These are phyloP conservation scores for Leccinum pellstonianum DNA, from an alignment of 768 basidiomycete species.

Conservation along the genomic window DNA sequence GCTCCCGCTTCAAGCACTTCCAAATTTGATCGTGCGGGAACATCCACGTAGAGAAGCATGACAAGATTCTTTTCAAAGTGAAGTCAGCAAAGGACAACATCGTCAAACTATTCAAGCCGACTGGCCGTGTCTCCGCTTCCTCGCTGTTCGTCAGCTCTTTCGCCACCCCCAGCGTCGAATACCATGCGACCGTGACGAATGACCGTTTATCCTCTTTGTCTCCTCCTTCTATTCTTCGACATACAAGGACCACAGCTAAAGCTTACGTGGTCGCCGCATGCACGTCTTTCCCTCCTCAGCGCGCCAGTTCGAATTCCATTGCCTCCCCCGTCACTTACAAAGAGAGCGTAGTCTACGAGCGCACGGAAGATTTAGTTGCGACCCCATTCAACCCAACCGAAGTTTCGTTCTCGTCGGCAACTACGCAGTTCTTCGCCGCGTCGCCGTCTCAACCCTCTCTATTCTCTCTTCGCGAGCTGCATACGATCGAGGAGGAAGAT, in stretches of 20 bases:
- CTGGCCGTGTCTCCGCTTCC: background rate
- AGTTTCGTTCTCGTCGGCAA: background rate
- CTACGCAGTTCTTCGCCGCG: background rate
- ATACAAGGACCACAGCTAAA: background rate
- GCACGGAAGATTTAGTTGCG: background rate
- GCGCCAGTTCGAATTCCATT: background rate
- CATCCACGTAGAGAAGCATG: conserved; percentile 5
- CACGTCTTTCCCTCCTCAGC: background rate
- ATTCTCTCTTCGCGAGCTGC: background rate
- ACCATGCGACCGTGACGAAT: background rate
- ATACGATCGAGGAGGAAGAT: conserved; percentile 8
- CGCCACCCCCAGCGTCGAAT: background rate
- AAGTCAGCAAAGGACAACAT: conserved; percentile 14
- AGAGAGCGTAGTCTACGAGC: background rate
- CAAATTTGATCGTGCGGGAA: background rate
- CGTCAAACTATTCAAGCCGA: conserved; percentile 16
- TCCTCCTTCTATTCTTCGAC: background rate
- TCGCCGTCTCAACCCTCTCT: background rate
- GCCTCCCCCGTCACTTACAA: background rate
- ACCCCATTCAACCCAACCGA: background rate
- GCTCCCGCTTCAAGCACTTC: background rate
- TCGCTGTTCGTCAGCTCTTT: background rate
- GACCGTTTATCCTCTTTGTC: background rate
- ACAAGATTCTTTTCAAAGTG: conserved; percentile 11
- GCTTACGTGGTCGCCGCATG: background rate